A percentile compares a stretch with the other conserved stretches of the same genome.
phyloP scores from a whole-genome alignment of 164 flowering plant species.

The Cinnamomum chago region DNA sequence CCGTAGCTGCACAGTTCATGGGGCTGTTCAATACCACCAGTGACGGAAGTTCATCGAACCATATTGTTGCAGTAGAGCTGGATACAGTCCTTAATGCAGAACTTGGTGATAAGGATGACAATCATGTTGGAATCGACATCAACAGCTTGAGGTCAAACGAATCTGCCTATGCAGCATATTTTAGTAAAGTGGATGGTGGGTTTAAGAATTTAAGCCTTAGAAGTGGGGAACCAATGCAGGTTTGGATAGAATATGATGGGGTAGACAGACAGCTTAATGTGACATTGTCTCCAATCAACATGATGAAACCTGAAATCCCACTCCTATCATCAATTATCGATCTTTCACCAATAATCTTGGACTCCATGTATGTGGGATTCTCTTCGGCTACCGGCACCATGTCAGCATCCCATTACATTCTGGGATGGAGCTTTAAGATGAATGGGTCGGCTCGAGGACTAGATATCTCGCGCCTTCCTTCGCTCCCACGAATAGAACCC shows the following conservation, averaged over 20 bases:
- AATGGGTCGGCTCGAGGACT: constrained; percentile 13
- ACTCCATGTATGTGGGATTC: constrained; percentile 16
- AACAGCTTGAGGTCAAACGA: constrained; percentile 29
- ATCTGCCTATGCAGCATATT: constrained; percentile 31
- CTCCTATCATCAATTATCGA: constrained; percentile 10
- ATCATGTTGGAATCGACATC: constrained; percentile 54
- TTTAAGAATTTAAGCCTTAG: constrained; percentile 17
- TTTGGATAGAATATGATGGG: constrained; percentile 21
- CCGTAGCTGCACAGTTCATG: constrained; percentile 18
- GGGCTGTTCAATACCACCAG: constrained; percentile 34
- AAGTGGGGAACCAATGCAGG: constrained; percentile 21
- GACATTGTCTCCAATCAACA: constrained; percentile 12
- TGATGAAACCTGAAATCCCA: constrained; percentile 11
- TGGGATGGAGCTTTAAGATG: constrained; percentile 20
- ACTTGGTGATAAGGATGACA: constrained; percentile 26
- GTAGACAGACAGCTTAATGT: constrained; percentile 8
- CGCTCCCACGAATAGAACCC: background rate
- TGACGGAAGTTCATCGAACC: constrained; percentile 29
- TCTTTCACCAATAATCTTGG: constrained; percentile 3
- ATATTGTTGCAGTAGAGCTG: constrained; percentile 41
- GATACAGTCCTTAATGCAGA: constrained; percentile 27
- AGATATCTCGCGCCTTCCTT: constrained; percentile 11
- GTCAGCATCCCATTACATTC: constrained; percentile 8
- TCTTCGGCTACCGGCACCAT: constrained; percentile 6
- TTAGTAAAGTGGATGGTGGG: constrained; percentile 5